phyloP scores from a whole-genome alignment of 2,329 filamentous ascomycete genomes.

The Hortaea werneckii region DNA sequence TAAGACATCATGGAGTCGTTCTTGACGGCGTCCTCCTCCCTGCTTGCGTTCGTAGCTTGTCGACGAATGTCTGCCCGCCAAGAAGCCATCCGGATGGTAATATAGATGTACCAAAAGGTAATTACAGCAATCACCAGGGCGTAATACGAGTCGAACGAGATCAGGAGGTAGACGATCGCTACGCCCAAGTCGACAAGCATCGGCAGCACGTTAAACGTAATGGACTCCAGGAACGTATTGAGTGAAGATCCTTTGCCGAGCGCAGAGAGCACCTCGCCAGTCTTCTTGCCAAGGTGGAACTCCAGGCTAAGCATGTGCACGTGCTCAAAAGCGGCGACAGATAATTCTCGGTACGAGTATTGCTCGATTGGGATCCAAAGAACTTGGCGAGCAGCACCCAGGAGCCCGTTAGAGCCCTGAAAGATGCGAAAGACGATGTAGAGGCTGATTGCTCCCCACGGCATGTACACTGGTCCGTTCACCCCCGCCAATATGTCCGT shows the following conservation, averaged over 20 bases:
- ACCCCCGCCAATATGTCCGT: slow-evolving; percentile 60
- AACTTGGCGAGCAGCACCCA: slow-evolving; percentile 71
- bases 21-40: slow-evolving; percentile 94
- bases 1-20: slow-evolving; percentile 99
- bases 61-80: slow-evolving; percentile 84
- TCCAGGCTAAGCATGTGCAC: slow-evolving; percentile 91
- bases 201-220: slow-evolving; percentile 89
- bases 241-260: slow-evolving; percentile 93
- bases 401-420: slow-evolving; percentile 77
- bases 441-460: slow-evolving; percentile 63
- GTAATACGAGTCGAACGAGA: slow-evolving; percentile 77
- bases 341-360: slow-evolving; percentile 89
- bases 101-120: slow-evolving; percentile 91
- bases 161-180: slow-evolving; percentile 70
- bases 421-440: slow-evolving; percentile 72
- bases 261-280: slow-evolving; percentile 88
- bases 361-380: slow-evolving; percentile 96
- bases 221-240: slow-evolving; percentile 91
- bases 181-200: slow-evolving; percentile 87
- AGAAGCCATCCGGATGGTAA: slow-evolving; percentile 91
- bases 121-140: slow-evolving; percentile 81
- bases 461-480: slow-evolving; percentile 45
- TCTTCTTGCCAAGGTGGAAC: slow-evolving; percentile 93
- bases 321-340: slow-evolving; percentile 92
- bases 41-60: slow-evolving; percentile 87